Evolutionary conservation across 768 basidiomycete species (phyloP).

Genomic region (Xerocomus potaroensis): DNA sequence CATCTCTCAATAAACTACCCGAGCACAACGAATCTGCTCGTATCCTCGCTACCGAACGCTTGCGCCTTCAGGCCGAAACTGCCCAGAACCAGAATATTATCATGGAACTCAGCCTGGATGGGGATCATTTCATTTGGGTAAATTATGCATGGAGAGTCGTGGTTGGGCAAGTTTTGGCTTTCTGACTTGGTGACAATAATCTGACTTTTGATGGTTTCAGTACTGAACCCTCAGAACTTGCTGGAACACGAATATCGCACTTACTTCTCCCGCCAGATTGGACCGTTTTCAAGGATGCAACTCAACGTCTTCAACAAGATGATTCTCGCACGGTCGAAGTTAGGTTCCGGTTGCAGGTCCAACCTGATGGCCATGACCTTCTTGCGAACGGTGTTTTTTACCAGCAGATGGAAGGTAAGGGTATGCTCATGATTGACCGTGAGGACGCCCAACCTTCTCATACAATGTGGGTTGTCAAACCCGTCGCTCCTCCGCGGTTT

Average conservation of each 20-base stretch:
- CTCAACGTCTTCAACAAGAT: conserved; percentile 78
- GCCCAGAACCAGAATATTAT: conserved; percentile 96
- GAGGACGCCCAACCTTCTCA: conserved; percentile 85
- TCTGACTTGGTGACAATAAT: not conserved
- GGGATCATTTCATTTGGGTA: conserved; percentile 92
- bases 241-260: conserved; percentile 76
- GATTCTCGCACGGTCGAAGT: conserved; percentile 94
- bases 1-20: conserved; percentile 40
- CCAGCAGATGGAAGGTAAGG: conserved; percentile 94
- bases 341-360: conserved; percentile 79
- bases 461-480: conserved; percentile 97
- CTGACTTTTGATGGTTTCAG: conserved; percentile 39
- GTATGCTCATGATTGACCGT: conserved; percentile 97
- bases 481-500: conserved; percentile 66
- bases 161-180: conserved; percentile 60
- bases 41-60: conserved; percentile 81
- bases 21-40: conserved; percentile 73
- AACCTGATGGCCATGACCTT: conserved; percentile 55
- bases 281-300: conserved; percentile 82
- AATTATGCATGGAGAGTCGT: conserved; percentile 95
- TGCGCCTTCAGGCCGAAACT: conserved; percentile 87
- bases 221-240: conserved; percentile 73
- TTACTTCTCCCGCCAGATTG: conserved; percentile 77
- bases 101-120: conserved; percentile 89
- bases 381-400: conserved; percentile 49